Base-by-base conservation (phyloP, 2,329 filamentous ascomycete species). In the Colletotrichum caudatum region DNA sequence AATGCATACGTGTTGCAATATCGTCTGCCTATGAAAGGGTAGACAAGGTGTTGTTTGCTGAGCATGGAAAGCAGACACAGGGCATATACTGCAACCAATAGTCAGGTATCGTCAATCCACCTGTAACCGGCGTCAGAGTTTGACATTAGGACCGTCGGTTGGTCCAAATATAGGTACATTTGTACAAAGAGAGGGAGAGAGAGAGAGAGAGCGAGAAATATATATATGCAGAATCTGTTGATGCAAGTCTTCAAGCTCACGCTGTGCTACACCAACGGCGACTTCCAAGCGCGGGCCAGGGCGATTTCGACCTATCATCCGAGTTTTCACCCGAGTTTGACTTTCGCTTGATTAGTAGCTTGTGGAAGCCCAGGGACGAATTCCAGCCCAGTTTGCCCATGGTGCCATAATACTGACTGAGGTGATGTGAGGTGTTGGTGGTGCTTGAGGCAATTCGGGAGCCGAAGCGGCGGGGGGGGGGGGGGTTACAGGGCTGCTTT, bases 401-500 rank as follows among this genome's bases (percentile, higher is more conserved):
- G 56, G 18, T 37, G 9, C 29, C 29, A 29, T 29, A 7, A 59
- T 6, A 39, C 23, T 44, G 41, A 7, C 29, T 41, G 26, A 29
- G 41, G 23, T 44, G 23, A 20, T 26, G 18, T 44, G 41, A 16
- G 33, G 20, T 39, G 59, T 18, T 33, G 35, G 41, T 23, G 39
- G 20, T 46, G 37, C 44, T 46, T 68, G 39, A 44, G 23, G 60
- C 60, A 56, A 64, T 64, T 57, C 35, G 39, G 41, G 26, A 9
- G 54, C 23, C 37, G 11, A 56, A 63, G 56, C 37, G 39, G 9
- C 9, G 51, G 48, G 58, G 50, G 65, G 39, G 39, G 8, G 2
- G 53, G 48, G 58, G 50, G 58, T n/a, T 58, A 26, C 37, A 26
- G 26, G 33, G 39, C 29, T 71, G 68, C 68, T 68, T 71, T 56